phyloP scores from a whole-genome alignment of 176 grass and related monocot species.

The Dendrocalamus sinicus region DNA sequence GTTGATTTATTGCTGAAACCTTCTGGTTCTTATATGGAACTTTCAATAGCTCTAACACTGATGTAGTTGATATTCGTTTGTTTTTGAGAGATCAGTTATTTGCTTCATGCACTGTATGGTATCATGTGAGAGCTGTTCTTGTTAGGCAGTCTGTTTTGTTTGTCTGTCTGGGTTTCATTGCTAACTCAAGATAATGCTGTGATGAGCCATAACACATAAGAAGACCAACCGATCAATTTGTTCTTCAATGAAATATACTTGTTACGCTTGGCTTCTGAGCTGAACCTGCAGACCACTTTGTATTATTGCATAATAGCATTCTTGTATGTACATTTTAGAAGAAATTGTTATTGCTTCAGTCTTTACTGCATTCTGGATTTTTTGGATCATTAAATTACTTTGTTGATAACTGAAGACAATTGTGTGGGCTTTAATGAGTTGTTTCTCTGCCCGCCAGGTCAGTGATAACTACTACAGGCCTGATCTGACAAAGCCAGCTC shows the following conservation, averaged over 20 bases:
- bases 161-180: background rate
- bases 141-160: background rate
- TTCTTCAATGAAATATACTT: conserved; percentile 67
- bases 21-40: background rate
- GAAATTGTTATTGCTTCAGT: background rate
- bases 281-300: background rate
- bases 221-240: conserved; percentile 54
- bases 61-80: background rate
- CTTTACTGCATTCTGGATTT: background rate
- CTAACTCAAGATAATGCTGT: conserved; percentile 38
- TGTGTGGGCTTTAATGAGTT: background rate
- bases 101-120: background rate
- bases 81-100: background rate
- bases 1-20: background rate
- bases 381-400: background rate
- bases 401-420: background rate
- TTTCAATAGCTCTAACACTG: background rate
- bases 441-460: conserved; percentile 40
- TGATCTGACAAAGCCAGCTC: conserved; percentile 77
- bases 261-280: conserved; percentile 90
- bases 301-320: background rate
- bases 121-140: background rate
- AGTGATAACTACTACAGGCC: conserved; percentile 78
- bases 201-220: conserved; percentile 83
- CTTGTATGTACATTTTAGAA: background rate